Evolutionary conservation across 1,284 basidiomycete species (phyloP).

Genomic region (Psilocybe mexicana): DNA sequence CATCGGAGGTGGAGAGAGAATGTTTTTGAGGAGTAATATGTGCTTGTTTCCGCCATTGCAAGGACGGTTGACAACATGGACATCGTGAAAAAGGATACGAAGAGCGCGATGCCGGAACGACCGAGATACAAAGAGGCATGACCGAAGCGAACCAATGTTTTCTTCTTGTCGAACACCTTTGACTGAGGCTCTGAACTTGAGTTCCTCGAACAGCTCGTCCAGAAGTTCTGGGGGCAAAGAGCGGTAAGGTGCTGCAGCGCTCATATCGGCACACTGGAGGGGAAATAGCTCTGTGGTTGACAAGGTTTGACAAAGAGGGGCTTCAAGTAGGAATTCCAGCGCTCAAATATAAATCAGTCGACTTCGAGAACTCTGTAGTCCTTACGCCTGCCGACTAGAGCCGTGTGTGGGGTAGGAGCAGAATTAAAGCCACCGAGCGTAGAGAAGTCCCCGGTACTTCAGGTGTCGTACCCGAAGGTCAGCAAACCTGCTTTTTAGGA

Average conservation of each 20-base stretch:
- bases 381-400: no score
- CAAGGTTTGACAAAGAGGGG: background rate
- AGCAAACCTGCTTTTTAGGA: no score
- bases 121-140: background rate
- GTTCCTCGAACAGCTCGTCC: constrained; percentile 1
- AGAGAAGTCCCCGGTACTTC: no score
- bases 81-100: background rate
- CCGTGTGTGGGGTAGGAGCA: no score
- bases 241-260: background rate
- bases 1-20: background rate
- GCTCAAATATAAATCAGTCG: no score
- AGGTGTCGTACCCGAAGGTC: no score
- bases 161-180: background rate
- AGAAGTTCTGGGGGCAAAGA: constrained; percentile 1
- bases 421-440: no score
- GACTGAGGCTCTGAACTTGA: background rate
- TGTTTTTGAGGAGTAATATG: background rate
- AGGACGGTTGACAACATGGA: background rate
- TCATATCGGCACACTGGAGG: background rate
- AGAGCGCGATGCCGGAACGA: constrained; percentile 3
- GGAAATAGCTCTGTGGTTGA: background rate
- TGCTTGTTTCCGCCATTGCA: background rate
- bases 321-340: no score
- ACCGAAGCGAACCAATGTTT: background rate
- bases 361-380: no score